A percentile compares a stretch with the other conserved stretches of the same genome.
phyloP scores from a whole-genome alignment of 2,329 filamentous ascomycete genomes.

The Thelonectria blattea region DNA sequence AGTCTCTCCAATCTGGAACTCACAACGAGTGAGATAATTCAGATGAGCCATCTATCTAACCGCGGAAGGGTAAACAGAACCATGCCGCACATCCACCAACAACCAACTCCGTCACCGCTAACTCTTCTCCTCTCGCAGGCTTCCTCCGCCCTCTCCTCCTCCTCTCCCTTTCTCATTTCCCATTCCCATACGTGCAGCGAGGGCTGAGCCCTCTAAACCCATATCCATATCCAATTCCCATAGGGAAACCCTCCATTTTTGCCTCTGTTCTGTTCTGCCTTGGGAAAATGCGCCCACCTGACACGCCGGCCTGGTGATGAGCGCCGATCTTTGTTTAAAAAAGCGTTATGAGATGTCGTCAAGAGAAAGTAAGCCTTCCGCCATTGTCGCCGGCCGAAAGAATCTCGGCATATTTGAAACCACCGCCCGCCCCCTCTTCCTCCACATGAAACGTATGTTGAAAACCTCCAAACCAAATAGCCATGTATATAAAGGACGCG shows the following conservation, averaged over 20 bases:
- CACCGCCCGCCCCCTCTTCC: constrained; percentile 15
- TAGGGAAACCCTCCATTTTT: constrained; percentile 24
- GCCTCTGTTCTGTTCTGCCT: constrained; percentile 25
- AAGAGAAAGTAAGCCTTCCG: constrained; percentile 16
- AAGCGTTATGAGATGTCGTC: constrained; percentile 13
- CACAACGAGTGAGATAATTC: constrained; percentile 22
- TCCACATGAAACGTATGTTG: constrained; percentile 19
- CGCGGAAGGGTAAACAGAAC: background rate
- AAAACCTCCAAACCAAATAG: constrained; percentile 17
- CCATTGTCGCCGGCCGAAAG: constrained; percentile 15
- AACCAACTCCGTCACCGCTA: background rate
- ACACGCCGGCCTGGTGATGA: constrained; percentile 17
- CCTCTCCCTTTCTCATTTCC: background rate
- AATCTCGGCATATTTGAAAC: constrained; percentile 12
- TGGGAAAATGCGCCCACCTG: constrained; percentile 26
- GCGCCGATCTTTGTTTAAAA: constrained; percentile 23
- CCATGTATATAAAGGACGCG: constrained; percentile 37
- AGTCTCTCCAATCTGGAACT: constrained; percentile 9
- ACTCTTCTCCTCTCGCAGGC: background rate
- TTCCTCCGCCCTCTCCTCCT: background rate
- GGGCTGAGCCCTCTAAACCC: constrained; percentile 9
- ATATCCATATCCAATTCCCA: constrained; percentile 25
- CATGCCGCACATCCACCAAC: background rate
- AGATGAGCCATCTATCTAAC: constrained; percentile 17
- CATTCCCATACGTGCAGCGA: background rate